phyloP scores from a whole-genome alignment of 805 yeast species.

The Saccharomycopsis fermentans region DNA sequence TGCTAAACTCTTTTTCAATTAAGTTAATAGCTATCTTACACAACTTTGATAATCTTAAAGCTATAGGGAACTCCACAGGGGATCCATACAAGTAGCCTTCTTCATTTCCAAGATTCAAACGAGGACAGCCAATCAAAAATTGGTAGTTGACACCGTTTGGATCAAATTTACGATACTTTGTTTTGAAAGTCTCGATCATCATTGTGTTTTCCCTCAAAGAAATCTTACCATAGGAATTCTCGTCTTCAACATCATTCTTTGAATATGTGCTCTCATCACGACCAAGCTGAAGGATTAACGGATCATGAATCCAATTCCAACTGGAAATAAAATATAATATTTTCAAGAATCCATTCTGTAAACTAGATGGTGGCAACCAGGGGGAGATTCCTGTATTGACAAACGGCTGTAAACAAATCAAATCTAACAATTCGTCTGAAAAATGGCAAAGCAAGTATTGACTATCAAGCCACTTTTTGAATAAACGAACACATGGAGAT shows the following conservation, averaged over 20 bases:
- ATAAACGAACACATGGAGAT: conserved; percentile 71
- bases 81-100: conserved; percentile 80
- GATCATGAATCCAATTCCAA: conserved; percentile 95
- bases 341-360: conserved; percentile 72
- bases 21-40: conserved; percentile 63
- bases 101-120: conserved; percentile 44
- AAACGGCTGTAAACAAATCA: conserved; percentile 74
- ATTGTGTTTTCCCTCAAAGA: conserved; percentile 17
- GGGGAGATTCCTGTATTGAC: conserved; percentile 65
- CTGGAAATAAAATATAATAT: conserved; percentile 56
- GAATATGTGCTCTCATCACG: conserved; percentile 23
- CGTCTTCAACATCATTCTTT: conserved; percentile 29
- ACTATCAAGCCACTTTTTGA: conserved; percentile 83
- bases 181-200: conserved; percentile 30
- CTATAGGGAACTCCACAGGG: conserved; percentile 58
- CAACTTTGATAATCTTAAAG: conserved; percentile 79
- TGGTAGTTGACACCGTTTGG: conserved; percentile 76
- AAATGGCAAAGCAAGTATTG: conserved; percentile 68
- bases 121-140: conserved; percentile 67
- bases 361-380: conserved; percentile 69
- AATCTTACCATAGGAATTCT: conserved; percentile 6
- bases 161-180: conserved; percentile 58
- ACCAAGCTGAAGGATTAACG: conserved; percentile 62
- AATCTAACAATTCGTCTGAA: conserved; percentile 70
- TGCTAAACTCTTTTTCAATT: conserved; percentile 30